These are phyloP conservation scores for Penicillium fuscoglaucum DNA, from an alignment of 2,329 filamentous ascomycete species.

Conservation along the genomic window DNA sequence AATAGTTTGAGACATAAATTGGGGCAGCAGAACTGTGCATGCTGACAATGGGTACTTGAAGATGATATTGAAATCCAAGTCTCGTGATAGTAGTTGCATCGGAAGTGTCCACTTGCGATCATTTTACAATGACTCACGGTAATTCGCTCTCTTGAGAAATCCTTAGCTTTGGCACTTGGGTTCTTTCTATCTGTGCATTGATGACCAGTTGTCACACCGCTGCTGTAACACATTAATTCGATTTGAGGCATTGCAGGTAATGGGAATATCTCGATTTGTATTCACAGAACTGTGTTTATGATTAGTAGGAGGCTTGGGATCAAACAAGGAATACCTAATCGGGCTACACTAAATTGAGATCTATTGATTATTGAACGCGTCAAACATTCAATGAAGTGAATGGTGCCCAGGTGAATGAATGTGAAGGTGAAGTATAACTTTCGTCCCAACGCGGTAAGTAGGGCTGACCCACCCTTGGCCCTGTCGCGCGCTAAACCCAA, in stretches of 20 bases:
- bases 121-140: too few species aligned
- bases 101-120: background rate
- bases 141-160: too few species aligned
- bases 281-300: background rate
- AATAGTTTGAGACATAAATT: background rate
- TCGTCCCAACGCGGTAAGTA: conserved; percentile 25
- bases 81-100: background rate
- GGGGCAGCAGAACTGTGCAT: background rate
- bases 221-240: background rate
- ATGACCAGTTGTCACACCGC: background rate
- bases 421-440: background rate
- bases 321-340: too few species aligned
- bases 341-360: background rate
- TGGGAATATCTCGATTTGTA: background rate
- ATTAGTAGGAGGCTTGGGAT: background rate
- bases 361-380: background rate
- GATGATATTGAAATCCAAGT: background rate
- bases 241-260: background rate
- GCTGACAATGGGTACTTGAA: background rate
- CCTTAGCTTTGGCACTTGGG: too few species aligned
- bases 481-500: conserved; percentile 24
- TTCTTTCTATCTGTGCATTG: too few species aligned
- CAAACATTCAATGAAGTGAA: background rate
- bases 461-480: conserved; percentile 26
- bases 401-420: too few species aligned